Percentiles rank a stretch among this genome's conserved stretches.
Conservation (phyloP, 2,329 filamentous ascomycete species). For the Pseudofabraea citricarpa region DNA sequence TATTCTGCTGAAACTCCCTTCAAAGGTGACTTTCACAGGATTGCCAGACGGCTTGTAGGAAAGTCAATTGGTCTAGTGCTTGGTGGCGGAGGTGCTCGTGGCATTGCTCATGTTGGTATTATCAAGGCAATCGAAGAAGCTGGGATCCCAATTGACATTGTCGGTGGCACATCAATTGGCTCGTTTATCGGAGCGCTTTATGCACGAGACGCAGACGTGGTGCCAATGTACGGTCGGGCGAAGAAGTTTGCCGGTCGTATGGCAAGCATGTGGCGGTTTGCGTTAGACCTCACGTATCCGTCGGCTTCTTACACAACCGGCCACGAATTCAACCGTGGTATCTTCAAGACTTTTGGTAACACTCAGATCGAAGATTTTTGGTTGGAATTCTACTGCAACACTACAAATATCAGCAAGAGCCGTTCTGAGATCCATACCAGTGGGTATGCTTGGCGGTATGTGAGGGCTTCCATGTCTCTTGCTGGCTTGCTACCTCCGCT, state of each 20-base stretch:
- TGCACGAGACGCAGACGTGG: slow-evolving; percentile 91
- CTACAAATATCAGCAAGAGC: slow-evolving; percentile 95
- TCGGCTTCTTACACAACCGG: slow-evolving; percentile 96
- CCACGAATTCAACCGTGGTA: slow-evolving; percentile 97
- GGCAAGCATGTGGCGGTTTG: slow-evolving; percentile 99
- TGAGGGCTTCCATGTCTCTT: slow-evolving; percentile 93
- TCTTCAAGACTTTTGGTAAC: slow-evolving; percentile 97
- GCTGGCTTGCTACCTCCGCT: slow-evolving; percentile 88
- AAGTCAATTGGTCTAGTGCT: slow-evolving; percentile 93
- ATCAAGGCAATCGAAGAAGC: slow-evolving; percentile 94
- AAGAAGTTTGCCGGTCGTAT: slow-evolving; percentile 99
- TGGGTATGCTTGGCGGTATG: slow-evolving; percentile 96
- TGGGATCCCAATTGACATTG: slow-evolving; percentile 90
- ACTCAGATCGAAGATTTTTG: slow-evolving; percentile 98
- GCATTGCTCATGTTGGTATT: slow-evolving; percentile 88
- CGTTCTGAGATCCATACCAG: slow-evolving; percentile 89
- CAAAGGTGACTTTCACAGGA: slow-evolving; percentile 93
- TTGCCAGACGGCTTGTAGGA: slow-evolving; percentile 84
- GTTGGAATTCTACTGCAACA: slow-evolving; percentile 99
- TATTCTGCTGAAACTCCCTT: slow-evolving; percentile 90
- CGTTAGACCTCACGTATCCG: slow-evolving; percentile 91
- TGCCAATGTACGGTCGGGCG: slow-evolving; percentile 92
- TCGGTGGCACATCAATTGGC: slow-evolving; percentile 94
- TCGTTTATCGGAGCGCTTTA: slow-evolving; percentile 94
- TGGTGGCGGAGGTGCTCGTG: slow-evolving; percentile 87